Base-by-base conservation (phyloP, 352 stramenopile species). In the Peronospora farinosa region DNA sequence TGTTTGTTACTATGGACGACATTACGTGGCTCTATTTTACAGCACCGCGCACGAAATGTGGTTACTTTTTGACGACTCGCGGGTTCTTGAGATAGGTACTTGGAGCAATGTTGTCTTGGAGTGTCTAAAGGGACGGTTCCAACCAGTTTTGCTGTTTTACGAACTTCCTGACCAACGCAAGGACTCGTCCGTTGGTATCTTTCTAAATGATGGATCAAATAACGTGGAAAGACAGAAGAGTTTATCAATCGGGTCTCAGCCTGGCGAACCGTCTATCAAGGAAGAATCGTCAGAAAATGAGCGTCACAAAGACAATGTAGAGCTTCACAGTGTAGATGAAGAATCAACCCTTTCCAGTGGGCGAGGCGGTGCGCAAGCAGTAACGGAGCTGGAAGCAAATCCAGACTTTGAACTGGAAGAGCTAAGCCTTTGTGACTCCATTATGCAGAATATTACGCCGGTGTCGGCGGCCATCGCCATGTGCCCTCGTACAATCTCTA, bases 1-100 rank as follows among this genome's bases (percentile, higher is more conserved):
- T 54, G 82, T 92, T 25, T 92, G 82, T 54, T 92, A 92, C 53
- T 92, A 92, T 42, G 82, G 82, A 1, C 72, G 68, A 3, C 82
- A 92, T 53, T 92, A 92, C 51, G 74, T 92, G 31, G 78, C 82
- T 11, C 56, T 91, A 3, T 92, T 92, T 40, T 91, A 89, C 71
- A 86, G 69, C 48, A 92, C 79, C 30, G 79, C 81, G 7, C 82
- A 92, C 65, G 84, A 89, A 40, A 84, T 84, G 60, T 92, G 82
- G 82, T 51, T 91, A n/a, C 70, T 92, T 27, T 91, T 92, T 40
- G 82, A 92, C 32, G 82, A 92, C 45, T 88, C 67, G 19, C 79
- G 77, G 12, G 82, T 92, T 17, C 61, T 85, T 2, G 77, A 90
- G 42, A 75, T 92, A 30, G 82, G 82, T 16, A 57, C 72, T 7